phyloP scores from a whole-genome alignment of 495 filamentous ascomycete genomes.

The Mytilinidion resinicola region DNA sequence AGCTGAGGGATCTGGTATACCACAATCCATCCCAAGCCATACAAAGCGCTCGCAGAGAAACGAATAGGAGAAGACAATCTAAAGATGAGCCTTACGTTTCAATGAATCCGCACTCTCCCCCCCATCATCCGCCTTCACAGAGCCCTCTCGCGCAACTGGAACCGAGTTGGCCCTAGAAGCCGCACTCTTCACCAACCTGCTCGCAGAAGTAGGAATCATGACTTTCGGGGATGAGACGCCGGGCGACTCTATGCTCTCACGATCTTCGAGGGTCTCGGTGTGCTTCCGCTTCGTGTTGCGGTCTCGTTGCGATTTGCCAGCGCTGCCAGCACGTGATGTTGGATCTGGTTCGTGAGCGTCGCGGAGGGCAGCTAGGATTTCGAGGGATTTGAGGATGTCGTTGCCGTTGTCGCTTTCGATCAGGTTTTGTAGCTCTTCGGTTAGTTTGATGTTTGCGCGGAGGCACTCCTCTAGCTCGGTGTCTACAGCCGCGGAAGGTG shows the following conservation, averaged over 20 bases:
- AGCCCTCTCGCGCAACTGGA: slow-evolving; percentile 34
- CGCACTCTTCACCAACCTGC: slow-evolving; percentile 45
- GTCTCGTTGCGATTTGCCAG: slow-evolving; percentile 44
- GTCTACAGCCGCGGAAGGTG: slow-evolving; percentile 29
- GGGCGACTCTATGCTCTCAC: slow-evolving; percentile 22
- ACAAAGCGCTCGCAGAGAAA: background rate
- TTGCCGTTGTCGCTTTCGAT: slow-evolving; percentile 45
- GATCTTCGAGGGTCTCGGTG: slow-evolving; percentile 26
- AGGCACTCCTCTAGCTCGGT: slow-evolving; percentile 51
- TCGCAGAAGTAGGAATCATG: slow-evolving; percentile 7
- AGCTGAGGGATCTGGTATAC: too few relatives aligned
- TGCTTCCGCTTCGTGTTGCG: slow-evolving; percentile 56
- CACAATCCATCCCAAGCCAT: too few relatives aligned
- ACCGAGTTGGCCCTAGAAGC: slow-evolving; percentile 40
- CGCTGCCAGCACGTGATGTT: slow-evolving; percentile 33
- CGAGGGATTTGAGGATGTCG: slow-evolving; percentile 54
- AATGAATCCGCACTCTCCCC: slow-evolving; percentile 4
- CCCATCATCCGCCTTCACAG: slow-evolving; percentile 33
- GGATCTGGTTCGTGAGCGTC: slow-evolving; percentile 53
- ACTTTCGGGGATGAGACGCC: slow-evolving; percentile 27
- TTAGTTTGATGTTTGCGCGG: slow-evolving; percentile 57
- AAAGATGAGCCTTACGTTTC: slow-evolving; percentile 5
- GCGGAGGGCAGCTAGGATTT: slow-evolving; percentile 54
- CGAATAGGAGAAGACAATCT: slow-evolving; percentile 1
- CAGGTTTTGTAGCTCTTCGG: slow-evolving; percentile 55